Conservation (phyloP, 2,329 filamentous ascomycete genomes). For the Cladosporium sp. region DNA sequence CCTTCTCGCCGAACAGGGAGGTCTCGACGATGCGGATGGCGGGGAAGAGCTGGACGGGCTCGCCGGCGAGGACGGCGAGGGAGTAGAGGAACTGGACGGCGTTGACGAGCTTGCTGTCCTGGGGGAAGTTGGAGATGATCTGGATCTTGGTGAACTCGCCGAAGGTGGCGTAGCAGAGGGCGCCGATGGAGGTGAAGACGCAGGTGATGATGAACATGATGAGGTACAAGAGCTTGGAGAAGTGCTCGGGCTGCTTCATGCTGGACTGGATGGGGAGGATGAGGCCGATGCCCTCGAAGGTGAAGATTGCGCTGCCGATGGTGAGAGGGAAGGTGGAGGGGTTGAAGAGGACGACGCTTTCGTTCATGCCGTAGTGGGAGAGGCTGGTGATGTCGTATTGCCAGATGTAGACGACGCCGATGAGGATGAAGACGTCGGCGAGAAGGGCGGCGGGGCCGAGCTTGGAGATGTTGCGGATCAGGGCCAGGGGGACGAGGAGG, state of each 20-base stretch:
- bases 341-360: constrained; percentile 63
- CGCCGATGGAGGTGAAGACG: constrained; percentile 66
- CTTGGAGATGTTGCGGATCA: constrained; percentile 70
- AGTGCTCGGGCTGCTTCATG: constrained; percentile 64
- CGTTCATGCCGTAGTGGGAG: constrained; percentile 49
- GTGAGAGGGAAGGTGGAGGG: constrained; percentile 62
- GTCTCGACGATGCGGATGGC: constrained; percentile 66
- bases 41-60: constrained; percentile 69
- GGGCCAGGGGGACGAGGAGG: constrained; percentile 58
- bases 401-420: constrained; percentile 68
- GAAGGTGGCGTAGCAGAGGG: constrained; percentile 68
- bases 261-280: constrained; percentile 71
- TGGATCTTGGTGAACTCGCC: constrained; percentile 63
- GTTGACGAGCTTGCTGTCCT: constrained; percentile 65
- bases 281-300: constrained; percentile 71
- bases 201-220: constrained; percentile 70
- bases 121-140: constrained; percentile 70
- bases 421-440: constrained; percentile 65
- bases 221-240: constrained; percentile 57
- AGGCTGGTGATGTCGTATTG: constrained; percentile 60
- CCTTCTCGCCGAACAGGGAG: constrained; percentile 56
- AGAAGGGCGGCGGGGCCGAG: constrained; percentile 63
- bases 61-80: constrained; percentile 65
- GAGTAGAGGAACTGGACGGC: constrained; percentile 70
- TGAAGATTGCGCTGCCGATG: constrained; percentile 68